A percentile compares a stretch with the other conserved stretches of the same genome.
Evolutionary conservation across 179 eudicot genomes (phyloP).

Genomic region (Actinidia polygama): DNA sequence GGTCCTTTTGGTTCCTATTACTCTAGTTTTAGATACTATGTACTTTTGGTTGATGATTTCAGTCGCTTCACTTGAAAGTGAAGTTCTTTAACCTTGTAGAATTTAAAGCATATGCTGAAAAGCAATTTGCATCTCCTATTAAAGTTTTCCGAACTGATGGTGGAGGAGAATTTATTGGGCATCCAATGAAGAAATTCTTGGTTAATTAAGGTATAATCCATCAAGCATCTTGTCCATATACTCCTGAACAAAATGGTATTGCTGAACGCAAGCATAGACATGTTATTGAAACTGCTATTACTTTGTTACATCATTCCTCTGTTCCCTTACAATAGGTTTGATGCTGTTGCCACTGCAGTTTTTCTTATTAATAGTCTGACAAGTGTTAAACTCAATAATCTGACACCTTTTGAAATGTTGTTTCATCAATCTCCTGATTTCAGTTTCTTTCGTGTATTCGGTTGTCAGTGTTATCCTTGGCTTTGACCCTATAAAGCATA

Average conservation of each 20-base stretch:
- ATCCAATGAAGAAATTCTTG: not conserved
- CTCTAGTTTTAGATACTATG: no score
- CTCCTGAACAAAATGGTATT: not conserved
- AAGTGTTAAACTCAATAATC: rapidly evolving
- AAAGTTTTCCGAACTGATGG: not conserved
- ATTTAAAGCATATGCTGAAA: not conserved
- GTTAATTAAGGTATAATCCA: not conserved
- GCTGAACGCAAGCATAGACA: not conserved
- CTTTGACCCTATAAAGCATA: not conserved
- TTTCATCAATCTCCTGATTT: not conserved
- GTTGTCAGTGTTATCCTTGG: not conserved
- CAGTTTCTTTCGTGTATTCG: not conserved
- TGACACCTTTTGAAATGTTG: not conserved
- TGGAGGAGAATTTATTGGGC: not conserved
- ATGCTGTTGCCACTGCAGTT: not conserved
- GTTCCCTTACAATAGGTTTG: not conserved
- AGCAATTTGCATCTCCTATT: not conserved
- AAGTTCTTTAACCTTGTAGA: no score
- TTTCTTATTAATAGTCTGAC: not conserved
- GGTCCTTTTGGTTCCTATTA: no score
- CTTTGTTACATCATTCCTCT: not conserved
- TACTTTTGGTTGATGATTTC: no score
- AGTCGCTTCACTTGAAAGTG: no score
- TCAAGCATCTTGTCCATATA: not conserved
- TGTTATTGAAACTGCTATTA: not conserved